A percentile compares a stretch with the other conserved stretches of the same genome.
phyloP scores from a whole-genome alignment of 805 yeast genomes.

The Tetrapisispora arboricola region DNA sequence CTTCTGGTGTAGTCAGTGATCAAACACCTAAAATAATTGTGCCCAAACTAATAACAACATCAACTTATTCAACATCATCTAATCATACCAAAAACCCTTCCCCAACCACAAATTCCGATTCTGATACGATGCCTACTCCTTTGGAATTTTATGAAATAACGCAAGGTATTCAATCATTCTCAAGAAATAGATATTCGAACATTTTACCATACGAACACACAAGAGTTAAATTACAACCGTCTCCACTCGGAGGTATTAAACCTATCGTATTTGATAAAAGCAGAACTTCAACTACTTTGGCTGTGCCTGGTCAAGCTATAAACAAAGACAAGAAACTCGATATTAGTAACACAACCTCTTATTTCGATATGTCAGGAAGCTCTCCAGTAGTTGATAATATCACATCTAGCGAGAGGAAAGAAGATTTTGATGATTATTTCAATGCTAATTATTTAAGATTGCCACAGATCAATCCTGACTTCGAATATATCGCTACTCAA shows the following conservation, averaged over 20 bases:
- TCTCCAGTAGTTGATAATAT: not conserved
- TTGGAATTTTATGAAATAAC: slow-evolving; percentile 35
- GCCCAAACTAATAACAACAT: slow-evolving; percentile 1
- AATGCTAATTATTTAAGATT: slow-evolving; percentile 68
- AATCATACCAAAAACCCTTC: slow-evolving; percentile 4
- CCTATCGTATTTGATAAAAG: not conserved
- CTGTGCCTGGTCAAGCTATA: not conserved
- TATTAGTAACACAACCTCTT: not conserved
- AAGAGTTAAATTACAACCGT: slow-evolving; percentile 43
- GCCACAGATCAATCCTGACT: slow-evolving; percentile 31
- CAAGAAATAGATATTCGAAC: slow-evolving; percentile 78
- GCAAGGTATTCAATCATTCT: slow-evolving; percentile 67
- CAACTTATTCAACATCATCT: not conserved
- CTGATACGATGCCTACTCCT: slow-evolving; percentile 20
- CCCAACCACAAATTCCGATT: slow-evolving; percentile 6
- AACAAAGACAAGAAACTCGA: not conserved
- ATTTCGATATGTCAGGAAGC: not conserved
- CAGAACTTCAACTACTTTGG: not conserved
- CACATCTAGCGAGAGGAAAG: not conserved
- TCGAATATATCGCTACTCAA: slow-evolving; percentile 71
- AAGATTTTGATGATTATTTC: slow-evolving; percentile 47
- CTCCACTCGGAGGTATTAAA: slow-evolving; percentile 15
- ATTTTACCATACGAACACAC: slow-evolving; percentile 80
- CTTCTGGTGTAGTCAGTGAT: not conserved
- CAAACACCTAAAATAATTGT: not conserved